phyloP scores from a whole-genome alignment of 1,284 basidiomycete species.

The Fistulina hepatica region DNA sequence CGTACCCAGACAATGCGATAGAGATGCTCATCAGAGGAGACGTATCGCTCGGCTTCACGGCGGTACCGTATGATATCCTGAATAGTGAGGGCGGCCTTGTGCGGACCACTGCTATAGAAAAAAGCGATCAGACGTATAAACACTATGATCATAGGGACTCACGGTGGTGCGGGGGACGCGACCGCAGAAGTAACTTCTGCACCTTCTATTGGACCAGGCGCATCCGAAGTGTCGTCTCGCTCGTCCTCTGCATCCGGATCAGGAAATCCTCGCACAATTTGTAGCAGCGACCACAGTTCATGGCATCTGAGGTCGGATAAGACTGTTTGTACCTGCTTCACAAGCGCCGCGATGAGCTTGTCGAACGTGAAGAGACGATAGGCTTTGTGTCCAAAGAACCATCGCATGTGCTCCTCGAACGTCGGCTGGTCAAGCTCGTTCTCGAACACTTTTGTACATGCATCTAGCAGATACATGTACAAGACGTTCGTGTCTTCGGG shows the following conservation, averaged over 20 bases:
- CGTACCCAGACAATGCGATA: constrained; percentile 90
- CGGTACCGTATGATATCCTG: constrained; percentile 85
- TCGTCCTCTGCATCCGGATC: too few species aligned
- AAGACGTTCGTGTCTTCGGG: constrained; percentile 46
- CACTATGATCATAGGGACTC: too few species aligned
- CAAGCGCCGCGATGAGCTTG: constrained; percentile 77
- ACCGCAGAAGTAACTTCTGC: too few species aligned
- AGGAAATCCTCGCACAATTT: constrained; percentile 40
- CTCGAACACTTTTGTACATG: constrained; percentile 92
- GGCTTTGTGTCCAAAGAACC: constrained; percentile 92
- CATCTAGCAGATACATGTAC: constrained; percentile 82
- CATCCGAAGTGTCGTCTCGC: too few species aligned
- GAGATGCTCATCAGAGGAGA: constrained; percentile 83
- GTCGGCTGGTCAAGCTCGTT: constrained; percentile 82
- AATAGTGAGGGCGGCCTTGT: too few species aligned
- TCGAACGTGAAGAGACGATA: constrained; percentile 89
- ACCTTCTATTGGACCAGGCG: too few species aligned
- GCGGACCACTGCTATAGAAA: too few species aligned
- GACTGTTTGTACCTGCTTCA: constrained; percentile 89
- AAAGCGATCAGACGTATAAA: too few species aligned
- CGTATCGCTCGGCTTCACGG: constrained; percentile 78
- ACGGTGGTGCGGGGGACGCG: too few species aligned
- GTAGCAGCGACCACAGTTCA: constrained; percentile 56
- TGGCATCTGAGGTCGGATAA: constrained; percentile 64
- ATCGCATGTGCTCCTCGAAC: constrained; percentile 92